Evolutionary conservation across 78 protist species (phyloP).

Genomic region (Protostelium mycophagum): DNA sequence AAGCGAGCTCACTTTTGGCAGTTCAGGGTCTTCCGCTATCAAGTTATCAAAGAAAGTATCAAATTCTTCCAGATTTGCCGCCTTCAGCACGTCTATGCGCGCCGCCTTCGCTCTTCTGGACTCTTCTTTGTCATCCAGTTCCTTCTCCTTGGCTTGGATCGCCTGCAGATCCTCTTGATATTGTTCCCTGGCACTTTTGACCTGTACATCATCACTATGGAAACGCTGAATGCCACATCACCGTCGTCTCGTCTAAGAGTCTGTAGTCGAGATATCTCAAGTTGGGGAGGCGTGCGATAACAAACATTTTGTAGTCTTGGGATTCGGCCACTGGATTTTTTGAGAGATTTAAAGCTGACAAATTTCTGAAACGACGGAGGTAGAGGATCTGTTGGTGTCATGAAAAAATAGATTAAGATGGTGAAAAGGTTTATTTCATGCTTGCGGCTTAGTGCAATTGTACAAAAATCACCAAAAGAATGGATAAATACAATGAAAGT

Average conservation of each 20-base stretch:
- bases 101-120: background rate
- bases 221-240: background rate
- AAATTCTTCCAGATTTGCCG: no score
- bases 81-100: background rate
- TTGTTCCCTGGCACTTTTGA: constrained; percentile 7
- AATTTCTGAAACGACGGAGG: constrained; percentile 4
- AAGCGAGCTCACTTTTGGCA: background rate
- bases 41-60: background rate
- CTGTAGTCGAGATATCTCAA: constrained; percentile 16
- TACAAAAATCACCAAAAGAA: no score
- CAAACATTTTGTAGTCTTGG: background rate
- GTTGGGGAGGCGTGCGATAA: constrained; percentile 2
- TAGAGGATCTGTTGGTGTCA: background rate
- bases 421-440: no score
- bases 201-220: background rate
- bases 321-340: constrained; percentile 6
- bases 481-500: no score
- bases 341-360: constrained; percentile 4
- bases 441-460: no score
- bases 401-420: no score
- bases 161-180: constrained; percentile 17
- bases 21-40: background rate
- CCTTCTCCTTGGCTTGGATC: constrained; percentile 2
- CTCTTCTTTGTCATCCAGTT: background rate
- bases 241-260: background rate